A percentile compares a stretch with the other conserved stretches of the same genome.
Evolutionary conservation across 345 rosid genomes (phyloP).

Genomic region (Sonneratia caseolaris): DNA sequence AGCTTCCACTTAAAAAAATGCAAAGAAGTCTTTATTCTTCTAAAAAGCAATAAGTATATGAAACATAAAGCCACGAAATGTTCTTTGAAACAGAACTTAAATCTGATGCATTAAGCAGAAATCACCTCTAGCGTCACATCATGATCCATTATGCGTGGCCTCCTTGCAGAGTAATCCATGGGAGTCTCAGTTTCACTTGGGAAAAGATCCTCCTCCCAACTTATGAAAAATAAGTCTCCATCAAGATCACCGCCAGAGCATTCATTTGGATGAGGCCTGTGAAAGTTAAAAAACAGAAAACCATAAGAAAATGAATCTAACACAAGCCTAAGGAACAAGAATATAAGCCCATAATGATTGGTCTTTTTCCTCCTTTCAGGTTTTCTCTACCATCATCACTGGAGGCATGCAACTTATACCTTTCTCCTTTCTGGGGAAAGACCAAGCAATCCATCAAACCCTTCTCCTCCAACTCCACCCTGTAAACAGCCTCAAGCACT

Average conservation of each 20-base stretch:
- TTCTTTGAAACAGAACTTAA: neutral
- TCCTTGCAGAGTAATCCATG: conserved; percentile 74
- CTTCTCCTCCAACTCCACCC: conserved; percentile 47
- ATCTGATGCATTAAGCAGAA: neutral
- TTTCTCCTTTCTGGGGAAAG: conserved; percentile 76
- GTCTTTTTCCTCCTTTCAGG: neutral
- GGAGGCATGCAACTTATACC: conserved; percentile 31
- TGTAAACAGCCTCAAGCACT: conserved; percentile 75
- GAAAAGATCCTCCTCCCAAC: conserved; percentile 80
- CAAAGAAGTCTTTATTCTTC: neutral
- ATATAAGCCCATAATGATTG: neutral
- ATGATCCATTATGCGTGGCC: conserved; percentile 78
- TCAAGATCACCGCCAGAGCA: conserved; percentile 99
- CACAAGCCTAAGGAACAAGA: neutral
- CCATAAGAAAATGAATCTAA: neutral
- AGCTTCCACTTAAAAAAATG: conserved; percentile 12
- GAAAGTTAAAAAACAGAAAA: conserved; percentile 2
- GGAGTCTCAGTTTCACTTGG: conserved; percentile 64
- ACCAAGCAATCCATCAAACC: conserved; percentile 66
- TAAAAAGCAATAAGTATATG: conserved; percentile 2
- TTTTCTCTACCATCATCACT: neutral
- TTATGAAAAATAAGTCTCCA: conserved; percentile 76
- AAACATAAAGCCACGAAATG: neutral
- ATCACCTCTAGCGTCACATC: conserved; percentile 75
- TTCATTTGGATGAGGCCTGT: conserved; percentile 97